Evolutionary conservation across 441 rosid species (phyloP).

Genomic region (Populus hybrid): DNA sequence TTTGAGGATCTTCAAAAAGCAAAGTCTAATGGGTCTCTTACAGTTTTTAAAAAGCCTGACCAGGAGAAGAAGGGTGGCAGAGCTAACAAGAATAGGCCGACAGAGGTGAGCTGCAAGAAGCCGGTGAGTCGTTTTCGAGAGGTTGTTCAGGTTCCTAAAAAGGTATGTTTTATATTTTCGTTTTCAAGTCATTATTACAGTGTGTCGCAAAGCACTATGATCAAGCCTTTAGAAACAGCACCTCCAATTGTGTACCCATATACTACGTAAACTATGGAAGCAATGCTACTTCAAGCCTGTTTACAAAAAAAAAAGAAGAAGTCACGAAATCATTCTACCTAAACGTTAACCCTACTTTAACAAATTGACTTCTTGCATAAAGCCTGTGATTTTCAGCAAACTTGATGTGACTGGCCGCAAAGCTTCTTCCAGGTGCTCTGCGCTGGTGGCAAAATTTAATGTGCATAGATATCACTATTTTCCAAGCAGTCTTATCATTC

Average conservation of each 20-base stretch:
- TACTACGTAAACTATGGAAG: slow-evolving; percentile 79
- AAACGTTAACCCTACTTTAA: slow-evolving; percentile 68
- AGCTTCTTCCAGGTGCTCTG: slow-evolving; percentile 97
- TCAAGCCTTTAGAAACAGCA: slow-evolving; percentile 35
- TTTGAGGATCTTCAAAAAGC: slow-evolving; percentile 76
- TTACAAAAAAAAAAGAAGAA: background rate
- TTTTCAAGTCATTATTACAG: background rate
- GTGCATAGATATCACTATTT: background rate
- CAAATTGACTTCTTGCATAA: slow-evolving; percentile 93
- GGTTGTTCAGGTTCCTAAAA: slow-evolving; percentile 72
- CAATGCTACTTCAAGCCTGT: slow-evolving; percentile 92
- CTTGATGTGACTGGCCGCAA: slow-evolving; percentile 91
- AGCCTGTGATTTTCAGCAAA: slow-evolving; percentile 96
- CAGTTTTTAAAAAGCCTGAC: slow-evolving; percentile 29
- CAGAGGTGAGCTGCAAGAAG: slow-evolving; percentile 66
- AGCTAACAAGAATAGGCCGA: slow-evolving; percentile 61
- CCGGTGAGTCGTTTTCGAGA: slow-evolving; percentile 74
- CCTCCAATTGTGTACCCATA: slow-evolving; percentile 80
- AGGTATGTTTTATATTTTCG: slow-evolving; percentile 34
- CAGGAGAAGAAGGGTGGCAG: slow-evolving; percentile 42
- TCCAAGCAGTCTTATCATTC: background rate
- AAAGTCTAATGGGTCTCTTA: slow-evolving; percentile 62
- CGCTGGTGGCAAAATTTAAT: slow-evolving; percentile 48
- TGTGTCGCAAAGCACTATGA: background rate
- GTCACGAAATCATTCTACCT: background rate